Evolutionary conservation across 768 basidiomycete genomes (phyloP), one percentile per base, ranked within the genome.

Genomic region (Rhizopogon vulgaris): DNA sequence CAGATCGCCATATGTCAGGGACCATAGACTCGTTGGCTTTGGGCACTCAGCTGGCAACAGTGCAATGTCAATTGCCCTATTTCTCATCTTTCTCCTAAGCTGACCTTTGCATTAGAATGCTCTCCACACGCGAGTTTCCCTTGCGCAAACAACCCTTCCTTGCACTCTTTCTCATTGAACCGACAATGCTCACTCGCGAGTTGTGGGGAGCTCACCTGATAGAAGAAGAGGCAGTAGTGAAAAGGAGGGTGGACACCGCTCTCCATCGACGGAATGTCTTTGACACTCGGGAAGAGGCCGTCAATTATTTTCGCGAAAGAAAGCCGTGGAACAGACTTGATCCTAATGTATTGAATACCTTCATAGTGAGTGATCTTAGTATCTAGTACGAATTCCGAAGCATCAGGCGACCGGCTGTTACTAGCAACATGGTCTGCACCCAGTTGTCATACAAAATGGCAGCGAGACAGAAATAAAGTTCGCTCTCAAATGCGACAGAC

Each of bases 261-360:
- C 39, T 52, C 36, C 72, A 71, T n/a, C 71, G 78, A 15, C 67
- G 71, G 10, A 64, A 73, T 49, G 60, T 56, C 2, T 82, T 78
- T 78, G 50, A 56, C 1, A 73, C 69, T 14, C 63, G 66, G 25
- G 68, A 73, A 25, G 69, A 69, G 14, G 80, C 78, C 1, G 68
- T 68, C 14, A 46, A 55, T 28, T 78, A 75, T 62, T 73, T 78
- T 42, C 61, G 54, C n/a, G 69, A 71, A 40, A 67, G 73, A 10
- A 57, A 67, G 41, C 78, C 78, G 0, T 81, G 78, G 77, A 71
- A 62, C 34, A 56, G 55, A 6, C 80, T 76, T 76, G 74, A 80
- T 58, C 60, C 65, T 3, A 65, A 73, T 4, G 69, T 72, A 1
- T 48, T 78, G 15, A 63, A 58, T 6, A 48, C 73, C n/a, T 58